Conservation (phyloP, 1,139 yeast species). For the Wickerhamomyces sp. region DNA sequence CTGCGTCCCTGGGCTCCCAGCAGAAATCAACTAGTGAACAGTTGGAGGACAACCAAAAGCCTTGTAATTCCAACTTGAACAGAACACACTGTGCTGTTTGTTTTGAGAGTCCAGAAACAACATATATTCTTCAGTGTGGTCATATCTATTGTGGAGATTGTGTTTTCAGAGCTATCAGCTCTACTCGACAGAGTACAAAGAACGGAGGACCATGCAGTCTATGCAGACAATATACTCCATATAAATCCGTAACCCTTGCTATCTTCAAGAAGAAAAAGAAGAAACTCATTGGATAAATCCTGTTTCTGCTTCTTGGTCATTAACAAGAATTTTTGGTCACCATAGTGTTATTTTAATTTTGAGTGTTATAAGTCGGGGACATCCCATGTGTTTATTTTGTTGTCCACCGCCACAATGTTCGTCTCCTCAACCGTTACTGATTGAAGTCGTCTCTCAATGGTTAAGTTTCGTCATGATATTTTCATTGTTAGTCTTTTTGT, state of each 20-base stretch:
- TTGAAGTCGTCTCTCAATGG: no score
- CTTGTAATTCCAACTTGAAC: conserved; percentile 24
- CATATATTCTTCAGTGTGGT: conserved; percentile 49
- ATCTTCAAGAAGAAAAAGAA: conserved; percentile 28
- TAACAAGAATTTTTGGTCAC: no score
- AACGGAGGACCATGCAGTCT: conserved; percentile 42
- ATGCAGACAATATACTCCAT: conserved; percentile 38
- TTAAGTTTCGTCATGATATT: no score
- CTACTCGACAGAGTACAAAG: conserved; percentile 31
- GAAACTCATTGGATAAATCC: not conserved
- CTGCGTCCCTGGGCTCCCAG: not conserved
- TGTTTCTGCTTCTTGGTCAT: not conserved
- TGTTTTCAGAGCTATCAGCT: conserved; percentile 42
- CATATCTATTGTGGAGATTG: conserved; percentile 50
- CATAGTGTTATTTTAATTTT: no score
- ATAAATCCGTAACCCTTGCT: conserved; percentile 27
- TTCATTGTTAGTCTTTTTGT: no score
- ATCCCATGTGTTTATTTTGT: no score
- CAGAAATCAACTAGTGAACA: conserved; percentile 25
- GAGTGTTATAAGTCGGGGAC: no score
- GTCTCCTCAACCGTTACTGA: no score
- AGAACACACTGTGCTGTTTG: conserved; percentile 47
- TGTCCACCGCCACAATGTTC: no score
- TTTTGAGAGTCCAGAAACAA: conserved; percentile 42
- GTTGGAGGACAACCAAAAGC: conserved; percentile 24